phyloP scores from a whole-genome alignment of 306 rosid species.

The Hylodesmum podocarpum region DNA sequence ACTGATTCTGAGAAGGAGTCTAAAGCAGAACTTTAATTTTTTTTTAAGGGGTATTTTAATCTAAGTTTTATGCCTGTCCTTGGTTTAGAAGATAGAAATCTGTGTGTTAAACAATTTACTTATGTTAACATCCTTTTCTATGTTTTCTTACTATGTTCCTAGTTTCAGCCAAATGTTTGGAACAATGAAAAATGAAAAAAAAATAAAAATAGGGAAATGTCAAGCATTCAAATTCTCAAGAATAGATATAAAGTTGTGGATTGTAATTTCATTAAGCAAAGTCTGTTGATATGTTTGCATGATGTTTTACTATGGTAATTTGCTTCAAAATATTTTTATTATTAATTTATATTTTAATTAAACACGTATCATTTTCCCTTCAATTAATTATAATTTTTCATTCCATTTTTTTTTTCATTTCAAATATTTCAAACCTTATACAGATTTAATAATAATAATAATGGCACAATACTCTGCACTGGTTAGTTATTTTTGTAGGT shows the following conservation, averaged over 20 bases:
- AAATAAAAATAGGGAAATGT: too few relatives aligned
- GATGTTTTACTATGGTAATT: too few relatives aligned
- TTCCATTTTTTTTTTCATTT: too few relatives aligned
- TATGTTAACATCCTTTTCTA: background rate
- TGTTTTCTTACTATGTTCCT: background rate
- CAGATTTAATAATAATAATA: too few relatives aligned
- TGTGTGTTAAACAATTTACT: conserved; percentile 4
- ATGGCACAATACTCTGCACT: too few relatives aligned
- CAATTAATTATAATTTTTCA: too few relatives aligned
- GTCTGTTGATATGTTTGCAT: too few relatives aligned
- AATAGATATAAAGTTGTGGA: background rate
- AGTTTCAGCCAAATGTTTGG: background rate
- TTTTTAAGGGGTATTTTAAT: background rate
- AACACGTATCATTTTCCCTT: too few relatives aligned
- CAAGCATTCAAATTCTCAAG: background rate
- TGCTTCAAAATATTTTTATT: too few relatives aligned
- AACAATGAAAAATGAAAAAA: background rate
- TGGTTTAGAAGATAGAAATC: background rate
- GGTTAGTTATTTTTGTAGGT: too few relatives aligned
- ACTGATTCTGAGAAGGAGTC: conserved; percentile 28
- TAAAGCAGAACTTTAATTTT: conserved; percentile 47
- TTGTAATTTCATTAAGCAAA: background rate
- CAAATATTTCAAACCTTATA: too few relatives aligned
- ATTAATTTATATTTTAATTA: too few relatives aligned
- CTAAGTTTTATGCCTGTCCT: background rate